Evolutionary conservation across 176 grass and related monocot genomes (phyloP).

Genomic region (Carex pumila): DNA sequence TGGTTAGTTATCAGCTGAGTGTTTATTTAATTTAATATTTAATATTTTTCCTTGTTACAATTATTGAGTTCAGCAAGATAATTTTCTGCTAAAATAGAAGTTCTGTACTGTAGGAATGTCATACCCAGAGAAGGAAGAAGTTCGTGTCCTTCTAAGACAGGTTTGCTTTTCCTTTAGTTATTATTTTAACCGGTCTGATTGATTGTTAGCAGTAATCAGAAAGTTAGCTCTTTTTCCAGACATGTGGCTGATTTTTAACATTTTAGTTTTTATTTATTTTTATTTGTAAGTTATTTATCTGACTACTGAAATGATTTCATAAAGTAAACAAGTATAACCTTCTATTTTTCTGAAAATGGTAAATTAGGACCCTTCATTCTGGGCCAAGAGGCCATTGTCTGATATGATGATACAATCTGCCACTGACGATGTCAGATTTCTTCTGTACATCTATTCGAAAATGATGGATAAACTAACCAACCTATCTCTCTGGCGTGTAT

Average conservation of each 20-base stretch:
- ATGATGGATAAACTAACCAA: constrained; percentile 73
- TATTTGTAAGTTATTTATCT: background rate
- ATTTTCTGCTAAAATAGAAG: background rate
- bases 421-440: constrained; percentile 85
- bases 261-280: background rate
- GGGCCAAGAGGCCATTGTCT: constrained; percentile 75
- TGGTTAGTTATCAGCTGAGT: constrained; percentile 27
- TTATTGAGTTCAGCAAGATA: background rate
- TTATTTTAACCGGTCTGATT: background rate
- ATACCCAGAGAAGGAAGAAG: constrained; percentile 99
- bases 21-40: background rate
- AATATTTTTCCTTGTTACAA: background rate
- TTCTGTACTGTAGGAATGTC: constrained; percentile 57
- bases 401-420: constrained; percentile 88
- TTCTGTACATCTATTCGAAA: constrained; percentile 78
- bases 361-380: constrained; percentile 75
- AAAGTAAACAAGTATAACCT: background rate
- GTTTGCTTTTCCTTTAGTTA: constrained; percentile 43
- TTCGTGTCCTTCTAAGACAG: constrained; percentile 78
- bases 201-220: too few species aligned
- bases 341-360: background rate
- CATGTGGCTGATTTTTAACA: too few species aligned
- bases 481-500: constrained; percentile 64
- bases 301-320: background rate
- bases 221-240: too few species aligned